These are phyloP conservation scores for Aureobasidium sp. DNA, from an alignment of 2,329 filamentous ascomycete genomes.

Conservation along the genomic window DNA sequence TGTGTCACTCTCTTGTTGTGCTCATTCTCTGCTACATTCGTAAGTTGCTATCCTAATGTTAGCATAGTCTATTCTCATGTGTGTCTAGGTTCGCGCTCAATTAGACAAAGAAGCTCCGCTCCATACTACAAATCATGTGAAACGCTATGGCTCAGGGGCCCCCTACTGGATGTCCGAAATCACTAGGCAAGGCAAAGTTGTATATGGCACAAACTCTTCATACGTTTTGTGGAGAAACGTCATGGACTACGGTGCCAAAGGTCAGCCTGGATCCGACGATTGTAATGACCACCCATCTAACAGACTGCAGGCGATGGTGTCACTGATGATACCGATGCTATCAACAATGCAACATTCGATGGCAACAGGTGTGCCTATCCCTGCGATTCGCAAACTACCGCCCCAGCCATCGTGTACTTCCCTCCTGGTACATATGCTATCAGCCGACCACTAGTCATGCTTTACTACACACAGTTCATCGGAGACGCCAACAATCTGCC, in stretches of 20 bases:
- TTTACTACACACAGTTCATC: slow-evolving; percentile 22
- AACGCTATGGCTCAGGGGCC: slow-evolving; percentile 22
- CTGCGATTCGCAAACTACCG: slow-evolving; percentile 23
- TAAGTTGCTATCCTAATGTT: not conserved
- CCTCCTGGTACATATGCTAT: slow-evolving; percentile 49
- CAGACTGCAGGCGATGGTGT: slow-evolving; percentile 20
- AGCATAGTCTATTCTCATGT: not conserved
- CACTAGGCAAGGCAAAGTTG: slow-evolving; percentile 32
- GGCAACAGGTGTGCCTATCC: slow-evolving; percentile 23
- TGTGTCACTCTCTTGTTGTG: slow-evolving; percentile 1
- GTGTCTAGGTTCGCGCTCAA: not conserved
- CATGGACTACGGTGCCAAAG: slow-evolving; percentile 34
- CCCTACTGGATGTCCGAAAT: slow-evolving; percentile 35
- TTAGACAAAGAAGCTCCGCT: not conserved
- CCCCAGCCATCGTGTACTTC: slow-evolving; percentile 50
- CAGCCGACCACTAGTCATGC: slow-evolving; percentile 19
- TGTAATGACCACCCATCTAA: not conserved
- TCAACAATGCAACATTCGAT: slow-evolving; percentile 26
- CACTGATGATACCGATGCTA: slow-evolving; percentile 25
- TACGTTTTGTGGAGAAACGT: slow-evolving; percentile 38
- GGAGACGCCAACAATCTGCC: slow-evolving; percentile 18
- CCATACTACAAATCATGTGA: slow-evolving; percentile 19
- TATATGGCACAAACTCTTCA: slow-evolving; percentile 28
- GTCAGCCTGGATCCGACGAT: slow-evolving; percentile 16
- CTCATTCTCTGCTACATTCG: not conserved